Conservation (phyloP, 352 stramenopile genomes). For the Pythium pyrilobum region DNA sequence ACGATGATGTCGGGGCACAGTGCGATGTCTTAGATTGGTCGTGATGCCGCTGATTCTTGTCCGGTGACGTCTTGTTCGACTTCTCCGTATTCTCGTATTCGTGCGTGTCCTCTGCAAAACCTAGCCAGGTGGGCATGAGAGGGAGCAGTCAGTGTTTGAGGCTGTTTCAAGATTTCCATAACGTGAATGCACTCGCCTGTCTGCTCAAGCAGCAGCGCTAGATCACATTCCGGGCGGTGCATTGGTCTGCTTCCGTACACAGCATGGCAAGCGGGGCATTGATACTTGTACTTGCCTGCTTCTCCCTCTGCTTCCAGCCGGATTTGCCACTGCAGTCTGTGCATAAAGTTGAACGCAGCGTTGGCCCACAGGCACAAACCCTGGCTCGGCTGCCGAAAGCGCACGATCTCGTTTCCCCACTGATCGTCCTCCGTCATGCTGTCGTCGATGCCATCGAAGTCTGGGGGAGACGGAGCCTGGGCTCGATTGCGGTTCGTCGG, state of each 20-base stretch:
- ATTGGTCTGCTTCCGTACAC: conserved; percentile 35
- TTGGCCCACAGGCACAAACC: conserved; percentile 66
- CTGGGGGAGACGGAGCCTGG: conserved; percentile 4
- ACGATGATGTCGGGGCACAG: neutral
- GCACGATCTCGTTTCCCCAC: conserved; percentile 26
- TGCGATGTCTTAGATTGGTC: neutral
- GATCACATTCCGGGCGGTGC: conserved; percentile 50
- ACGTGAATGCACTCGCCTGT: conserved; percentile 6
- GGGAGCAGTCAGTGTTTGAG: no score
- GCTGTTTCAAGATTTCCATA: no score
- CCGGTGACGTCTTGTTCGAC: neutral
- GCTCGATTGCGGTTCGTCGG: conserved; percentile 11
- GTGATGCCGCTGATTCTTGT: neutral
- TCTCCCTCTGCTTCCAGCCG: conserved; percentile 9
- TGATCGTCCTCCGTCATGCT: conserved; percentile 13
- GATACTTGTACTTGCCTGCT: conserved; percentile 20
- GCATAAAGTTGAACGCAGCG: conserved; percentile 65
- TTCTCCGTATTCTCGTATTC: conserved; percentile 3
- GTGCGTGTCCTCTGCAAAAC: conserved; percentile 5
- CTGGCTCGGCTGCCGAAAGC: conserved; percentile 47
- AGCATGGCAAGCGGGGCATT: conserved; percentile 44
- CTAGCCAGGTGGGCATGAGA: no score
- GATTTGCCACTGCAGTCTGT: conserved; percentile 59
- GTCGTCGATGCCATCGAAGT: conserved; percentile 28
- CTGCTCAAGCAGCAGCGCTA: conserved; percentile 56